phyloP scores from a whole-genome alignment of 225 moss, liverwort and hornwort species.

The Thuidium tamariscinum region DNA sequence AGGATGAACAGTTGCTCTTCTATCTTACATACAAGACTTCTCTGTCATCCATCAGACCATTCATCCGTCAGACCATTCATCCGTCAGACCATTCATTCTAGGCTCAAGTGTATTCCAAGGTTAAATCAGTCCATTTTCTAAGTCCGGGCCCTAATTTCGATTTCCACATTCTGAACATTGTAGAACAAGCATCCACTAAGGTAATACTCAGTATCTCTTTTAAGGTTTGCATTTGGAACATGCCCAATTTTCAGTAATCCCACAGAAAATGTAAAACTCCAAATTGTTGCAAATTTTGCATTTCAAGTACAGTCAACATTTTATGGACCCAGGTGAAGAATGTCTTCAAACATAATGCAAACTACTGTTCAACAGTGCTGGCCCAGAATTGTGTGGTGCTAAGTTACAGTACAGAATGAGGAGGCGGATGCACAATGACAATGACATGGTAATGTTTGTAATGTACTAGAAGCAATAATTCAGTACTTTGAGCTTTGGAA shows the following conservation, averaged over 20 bases:
- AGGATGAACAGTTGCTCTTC: no score
- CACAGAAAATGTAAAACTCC: not conserved
- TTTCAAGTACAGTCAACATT: not conserved
- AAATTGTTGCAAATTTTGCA: not conserved
- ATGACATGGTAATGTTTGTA: not conserved
- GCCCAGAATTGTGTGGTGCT: not conserved
- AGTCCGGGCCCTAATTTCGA: not conserved
- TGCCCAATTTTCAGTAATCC: not conserved
- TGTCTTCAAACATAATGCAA: not conserved
- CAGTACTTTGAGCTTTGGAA: not conserved
- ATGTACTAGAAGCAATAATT: conserved; percentile 12
- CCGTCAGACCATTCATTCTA: no score
- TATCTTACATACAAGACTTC: no score
- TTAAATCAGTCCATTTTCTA: not conserved
- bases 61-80: no score
- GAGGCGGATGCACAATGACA: not conserved
- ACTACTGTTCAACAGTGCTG: not conserved
- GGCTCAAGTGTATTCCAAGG: no score
- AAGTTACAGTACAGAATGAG: not conserved
- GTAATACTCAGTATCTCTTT: no score
- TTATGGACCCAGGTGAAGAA: not conserved
- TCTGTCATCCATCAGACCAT: no score
- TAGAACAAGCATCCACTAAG: not conserved
- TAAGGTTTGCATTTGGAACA: not conserved
- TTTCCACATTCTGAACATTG: not conserved